Evolutionary conservation across 2,329 filamentous ascomycete species (phyloP).

Genomic region (Aspergillus tanneri): DNA sequence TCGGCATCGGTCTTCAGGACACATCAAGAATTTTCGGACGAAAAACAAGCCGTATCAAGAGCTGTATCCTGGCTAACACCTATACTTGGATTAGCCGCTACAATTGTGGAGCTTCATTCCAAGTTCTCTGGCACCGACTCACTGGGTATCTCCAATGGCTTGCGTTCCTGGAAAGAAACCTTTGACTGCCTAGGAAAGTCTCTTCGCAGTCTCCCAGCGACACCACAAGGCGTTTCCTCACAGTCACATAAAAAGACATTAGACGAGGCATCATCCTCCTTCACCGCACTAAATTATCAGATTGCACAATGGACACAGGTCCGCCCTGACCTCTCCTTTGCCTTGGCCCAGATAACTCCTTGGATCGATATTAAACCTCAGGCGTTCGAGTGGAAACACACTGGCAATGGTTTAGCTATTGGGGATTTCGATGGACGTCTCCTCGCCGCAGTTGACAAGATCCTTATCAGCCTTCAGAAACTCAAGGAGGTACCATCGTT

Average conservation of each 20-base stretch:
- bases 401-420: slow-evolving; percentile 28
- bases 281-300: slow-evolving; percentile 36
- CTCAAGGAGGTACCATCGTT: slow-evolving; percentile 57
- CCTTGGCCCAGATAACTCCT: slow-evolving; percentile 63
- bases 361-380: slow-evolving; percentile 56
- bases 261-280: slow-evolving; percentile 27
- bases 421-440: slow-evolving; percentile 58
- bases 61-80: slow-evolving; percentile 63
- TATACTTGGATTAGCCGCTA: slow-evolving; percentile 62
- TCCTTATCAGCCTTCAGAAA: slow-evolving; percentile 77
- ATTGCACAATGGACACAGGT: slow-evolving; percentile 47
- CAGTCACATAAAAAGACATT: slow-evolving; percentile 28
- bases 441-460: slow-evolving; percentile 67
- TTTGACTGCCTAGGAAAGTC: slow-evolving; percentile 48
- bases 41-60: slow-evolving; percentile 27
- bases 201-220: slow-evolving; percentile 44
- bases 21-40: slow-evolving; percentile 15
- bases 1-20: slow-evolving; percentile 26
- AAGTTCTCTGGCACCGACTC: slow-evolving; percentile 60
- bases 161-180: slow-evolving; percentile 53
- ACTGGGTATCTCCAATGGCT: slow-evolving; percentile 42
- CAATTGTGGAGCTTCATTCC: slow-evolving; percentile 65
- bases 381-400: slow-evolving; percentile 7
- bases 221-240: slow-evolving; percentile 54
- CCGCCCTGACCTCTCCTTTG: slow-evolving; percentile 62